Evolutionary conservation across 371 early-diverging fungal species (phyloP).

Genomic region (Mucor irregularis): DNA sequence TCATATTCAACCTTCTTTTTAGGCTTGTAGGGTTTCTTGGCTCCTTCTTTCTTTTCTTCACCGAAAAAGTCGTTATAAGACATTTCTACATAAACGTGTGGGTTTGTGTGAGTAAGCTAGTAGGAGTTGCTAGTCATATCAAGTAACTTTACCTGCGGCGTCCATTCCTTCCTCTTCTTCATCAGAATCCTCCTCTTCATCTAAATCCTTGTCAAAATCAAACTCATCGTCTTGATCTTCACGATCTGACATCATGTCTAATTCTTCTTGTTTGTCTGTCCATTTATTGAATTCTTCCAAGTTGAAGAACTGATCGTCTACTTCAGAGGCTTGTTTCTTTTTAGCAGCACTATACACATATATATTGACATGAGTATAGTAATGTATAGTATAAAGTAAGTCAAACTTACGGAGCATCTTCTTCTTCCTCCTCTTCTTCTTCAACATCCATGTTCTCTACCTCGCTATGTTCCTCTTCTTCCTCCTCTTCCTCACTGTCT

Average conservation of each 20-base stretch:
- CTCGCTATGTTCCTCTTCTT: constrained; percentile 15
- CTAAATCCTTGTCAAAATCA: constrained; percentile 54
- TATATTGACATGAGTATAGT: background rate
- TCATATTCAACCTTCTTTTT: constrained; percentile 31
- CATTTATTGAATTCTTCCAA: constrained; percentile 61
- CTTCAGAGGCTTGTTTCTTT: constrained; percentile 45
- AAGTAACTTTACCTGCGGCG: constrained; percentile 21
- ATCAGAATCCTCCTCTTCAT: constrained; percentile 51
- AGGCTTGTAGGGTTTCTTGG: constrained; percentile 28
- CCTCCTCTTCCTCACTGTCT: constrained; percentile 17
- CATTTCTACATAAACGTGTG: constrained; percentile 34
- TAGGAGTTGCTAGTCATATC: background rate
- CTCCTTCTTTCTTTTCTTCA: constrained; percentile 26
- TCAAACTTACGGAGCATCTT: background rate
- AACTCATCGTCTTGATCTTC: constrained; percentile 54
- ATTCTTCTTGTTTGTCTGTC: constrained; percentile 51
- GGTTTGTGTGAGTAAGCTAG: background rate
- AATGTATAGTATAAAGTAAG: background rate
- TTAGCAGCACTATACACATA: background rate
- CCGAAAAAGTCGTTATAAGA: constrained; percentile 56
- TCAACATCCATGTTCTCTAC: constrained; percentile 26
- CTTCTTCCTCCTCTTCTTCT: background rate
- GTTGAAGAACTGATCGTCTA: constrained; percentile 71
- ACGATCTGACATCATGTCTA: constrained; percentile 42
- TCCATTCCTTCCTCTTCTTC: constrained; percentile 48